phyloP scores from a whole-genome alignment of 768 basidiomycete genomes.

The Leccinum variicolor region DNA sequence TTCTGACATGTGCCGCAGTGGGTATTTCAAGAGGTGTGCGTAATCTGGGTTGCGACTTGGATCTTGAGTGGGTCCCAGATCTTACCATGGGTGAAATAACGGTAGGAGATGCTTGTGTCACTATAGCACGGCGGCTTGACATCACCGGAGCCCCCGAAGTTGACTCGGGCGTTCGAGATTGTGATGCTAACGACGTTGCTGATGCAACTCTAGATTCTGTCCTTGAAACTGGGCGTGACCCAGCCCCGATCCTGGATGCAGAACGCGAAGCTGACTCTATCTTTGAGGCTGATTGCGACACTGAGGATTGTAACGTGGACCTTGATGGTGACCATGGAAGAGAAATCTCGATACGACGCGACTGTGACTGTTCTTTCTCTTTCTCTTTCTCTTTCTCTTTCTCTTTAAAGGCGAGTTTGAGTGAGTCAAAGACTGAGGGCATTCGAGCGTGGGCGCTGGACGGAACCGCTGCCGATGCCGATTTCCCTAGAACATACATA shows the following conservation, averaged over 20 bases:
- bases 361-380: slow-evolving; percentile 25
- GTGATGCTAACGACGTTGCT: neutral
- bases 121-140: neutral
- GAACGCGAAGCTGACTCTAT: slow-evolving; percentile 14
- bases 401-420: slow-evolving; percentile 18
- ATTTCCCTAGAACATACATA: slow-evolving; percentile 29
- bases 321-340: slow-evolving; percentile 32
- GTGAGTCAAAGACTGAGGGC: slow-evolving; percentile 19
- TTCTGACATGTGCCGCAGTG: slow-evolving; percentile 15
- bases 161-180: neutral
- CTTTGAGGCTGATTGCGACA: slow-evolving; percentile 15
- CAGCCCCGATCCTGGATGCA: slow-evolving; percentile 16
- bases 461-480: slow-evolving; percentile 23
- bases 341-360: slow-evolving; percentile 33
- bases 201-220: neutral
- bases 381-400: no score
- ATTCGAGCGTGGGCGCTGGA: slow-evolving; percentile 12
- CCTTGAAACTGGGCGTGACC: slow-evolving; percentile 18
- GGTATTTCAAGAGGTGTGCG: slow-evolving; percentile 6
- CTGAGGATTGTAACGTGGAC: slow-evolving; percentile 12
- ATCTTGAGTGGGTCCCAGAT: slow-evolving; percentile 22
- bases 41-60: slow-evolving; percentile 37
- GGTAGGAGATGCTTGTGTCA: neutral
- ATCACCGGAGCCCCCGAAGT: neutral
- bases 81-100: neutral